Conservation (phyloP, 139 green algal genomes). For the Coelastrella sp. region DNA sequence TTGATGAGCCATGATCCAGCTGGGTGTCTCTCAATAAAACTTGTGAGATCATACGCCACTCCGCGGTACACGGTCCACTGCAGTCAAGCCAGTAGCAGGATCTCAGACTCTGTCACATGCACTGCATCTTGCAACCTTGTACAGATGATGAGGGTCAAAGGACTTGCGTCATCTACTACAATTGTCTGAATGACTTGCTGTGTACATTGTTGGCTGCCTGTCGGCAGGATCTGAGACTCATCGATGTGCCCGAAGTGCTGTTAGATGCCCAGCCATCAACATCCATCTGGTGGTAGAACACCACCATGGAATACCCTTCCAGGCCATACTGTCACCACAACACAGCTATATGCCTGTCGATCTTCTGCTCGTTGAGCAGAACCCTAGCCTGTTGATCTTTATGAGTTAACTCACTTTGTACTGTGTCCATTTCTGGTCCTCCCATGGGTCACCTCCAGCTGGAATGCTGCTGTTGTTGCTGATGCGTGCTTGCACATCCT, state of each 20-base stretch:
- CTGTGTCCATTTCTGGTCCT: conserved; percentile 73
- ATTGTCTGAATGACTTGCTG: no score
- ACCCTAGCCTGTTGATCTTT: no score
- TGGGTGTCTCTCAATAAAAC: conserved; percentile 77
- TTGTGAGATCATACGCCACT: conserved; percentile 70
- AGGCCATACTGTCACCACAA: background rate
- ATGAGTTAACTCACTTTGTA: conserved; percentile 41
- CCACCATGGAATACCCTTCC: no score
- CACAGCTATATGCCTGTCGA: background rate
- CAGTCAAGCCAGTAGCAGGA: background rate
- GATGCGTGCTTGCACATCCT: background rate
- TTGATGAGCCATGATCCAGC: conserved; percentile 78
- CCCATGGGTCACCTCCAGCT: conserved; percentile 62
- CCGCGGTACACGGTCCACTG: conserved; percentile 76
- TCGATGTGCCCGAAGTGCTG: no score
- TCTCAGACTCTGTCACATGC: background rate
- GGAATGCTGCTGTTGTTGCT: background rate
- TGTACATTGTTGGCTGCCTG: no score
- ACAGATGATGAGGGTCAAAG: background rate
- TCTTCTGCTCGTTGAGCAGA: no score
- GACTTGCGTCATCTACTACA: background rate
- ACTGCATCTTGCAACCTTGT: no score
- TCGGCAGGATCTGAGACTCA: no score
- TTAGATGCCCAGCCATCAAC: no score
- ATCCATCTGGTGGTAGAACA: no score